phyloP scores from a whole-genome alignment of 257 asterid species.

The Plantago ovata region DNA sequence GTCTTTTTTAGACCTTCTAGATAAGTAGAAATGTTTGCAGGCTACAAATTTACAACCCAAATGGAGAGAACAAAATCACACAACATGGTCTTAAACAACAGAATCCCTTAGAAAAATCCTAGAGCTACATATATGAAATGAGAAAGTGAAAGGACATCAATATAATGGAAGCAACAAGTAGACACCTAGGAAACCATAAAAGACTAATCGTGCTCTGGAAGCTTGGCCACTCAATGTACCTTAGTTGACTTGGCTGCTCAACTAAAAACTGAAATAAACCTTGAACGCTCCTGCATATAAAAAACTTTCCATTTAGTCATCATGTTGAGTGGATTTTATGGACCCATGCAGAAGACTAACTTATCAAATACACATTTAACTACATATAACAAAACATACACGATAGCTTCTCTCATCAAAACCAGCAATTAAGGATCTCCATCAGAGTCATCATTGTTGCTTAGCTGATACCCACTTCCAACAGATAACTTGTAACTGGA shows the following conservation, averaged over 20 bases:
- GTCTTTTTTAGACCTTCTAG: not conserved
- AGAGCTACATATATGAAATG: not conserved
- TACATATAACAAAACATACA: conserved; percentile 37
- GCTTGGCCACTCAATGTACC: conserved; percentile 61
- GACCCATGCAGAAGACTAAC: conserved; percentile 4
- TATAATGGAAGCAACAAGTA: conserved; percentile 7
- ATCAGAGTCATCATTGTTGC: conserved; percentile 32
- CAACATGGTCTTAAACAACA: not conserved
- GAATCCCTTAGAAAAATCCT: not conserved
- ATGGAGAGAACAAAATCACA: conserved; percentile 4
- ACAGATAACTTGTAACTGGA: conserved; percentile 28
- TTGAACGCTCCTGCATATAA: conserved; percentile 45
- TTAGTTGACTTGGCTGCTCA: conserved; percentile 55
- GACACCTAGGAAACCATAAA: not conserved
- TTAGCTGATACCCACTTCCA: conserved; percentile 50
- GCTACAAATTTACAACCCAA: conserved; percentile 7
- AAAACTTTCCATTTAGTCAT: conserved; percentile 22
- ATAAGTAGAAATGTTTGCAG: not conserved
- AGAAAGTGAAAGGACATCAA: conserved; percentile 4
- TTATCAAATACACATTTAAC: not conserved
- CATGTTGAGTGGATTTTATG: conserved; percentile 11
- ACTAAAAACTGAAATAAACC: conserved; percentile 35
- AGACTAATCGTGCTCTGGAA: conserved; percentile 52
- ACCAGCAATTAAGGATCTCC: conserved; percentile 51
- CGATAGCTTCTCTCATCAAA: conserved; percentile 29